Percentiles rank a stretch among this genome's conserved stretches.
Evolutionary conservation across 495 filamentous ascomycete genomes (phyloP).

Genomic region (Penicillium macrosclerotiorum): DNA sequence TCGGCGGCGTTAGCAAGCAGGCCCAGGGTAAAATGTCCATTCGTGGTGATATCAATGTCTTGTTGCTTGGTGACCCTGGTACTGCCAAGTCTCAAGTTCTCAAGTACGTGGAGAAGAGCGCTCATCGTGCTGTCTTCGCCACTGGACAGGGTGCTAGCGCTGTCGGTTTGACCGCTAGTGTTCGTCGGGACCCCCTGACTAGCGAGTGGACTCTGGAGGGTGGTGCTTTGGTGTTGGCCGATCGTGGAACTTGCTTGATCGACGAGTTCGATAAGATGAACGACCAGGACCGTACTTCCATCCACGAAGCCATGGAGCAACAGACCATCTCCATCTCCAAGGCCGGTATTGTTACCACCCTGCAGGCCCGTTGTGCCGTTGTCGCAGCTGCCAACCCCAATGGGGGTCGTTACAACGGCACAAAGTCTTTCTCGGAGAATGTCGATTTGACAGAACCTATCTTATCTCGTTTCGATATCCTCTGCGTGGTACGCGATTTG

Average conservation of each 20-base stretch:
- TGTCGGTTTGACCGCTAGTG: constrained; percentile 95
- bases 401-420: constrained; percentile 95
- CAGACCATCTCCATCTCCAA: constrained; percentile 99
- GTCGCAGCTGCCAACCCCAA: constrained; percentile 97
- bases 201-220: constrained; percentile 98
- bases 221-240: constrained; percentile 91
- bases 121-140: constrained; percentile 95
- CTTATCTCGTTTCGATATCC: constrained; percentile 96
- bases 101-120: constrained; percentile 97
- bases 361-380: constrained; percentile 97
- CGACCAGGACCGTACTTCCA: constrained; percentile 95
- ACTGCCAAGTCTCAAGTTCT: constrained; percentile 98
- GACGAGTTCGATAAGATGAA: constrained; percentile 99
- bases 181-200: constrained; percentile 93
- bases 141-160: constrained; percentile 97
- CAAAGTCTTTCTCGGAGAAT: constrained; percentile 90
- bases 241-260: constrained; percentile 93
- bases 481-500: constrained; percentile 94
- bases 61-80: constrained; percentile 95
- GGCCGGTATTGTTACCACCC: constrained; percentile 95
- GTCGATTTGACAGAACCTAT: constrained; percentile 98
- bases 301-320: constrained; percentile 99
- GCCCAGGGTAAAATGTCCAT: constrained; percentile 84
- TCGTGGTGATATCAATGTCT: constrained; percentile 96
- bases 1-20: constrained; percentile 91